Percentiles rank a stretch among this genome's conserved stretches.
These are phyloP conservation scores for Kwoniella bestiolae DNA, from an alignment of 768 basidiomycete genomes.

Conservation along the genomic window DNA sequence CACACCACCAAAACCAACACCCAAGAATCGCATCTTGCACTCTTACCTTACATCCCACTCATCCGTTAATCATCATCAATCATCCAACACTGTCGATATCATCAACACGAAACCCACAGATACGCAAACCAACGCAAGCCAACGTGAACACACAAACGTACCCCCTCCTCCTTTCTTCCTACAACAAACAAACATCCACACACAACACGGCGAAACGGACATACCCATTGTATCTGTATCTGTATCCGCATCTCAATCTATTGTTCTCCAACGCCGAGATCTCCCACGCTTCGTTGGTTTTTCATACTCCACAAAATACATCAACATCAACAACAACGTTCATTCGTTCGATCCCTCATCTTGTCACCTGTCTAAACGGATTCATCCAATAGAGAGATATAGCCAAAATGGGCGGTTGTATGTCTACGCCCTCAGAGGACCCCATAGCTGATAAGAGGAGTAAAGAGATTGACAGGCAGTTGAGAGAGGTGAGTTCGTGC, in stretches of 20 bases:
- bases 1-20: too few relatives aligned
- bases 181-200: too few relatives aligned
- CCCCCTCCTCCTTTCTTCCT: not conserved
- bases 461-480: slow-evolving; percentile 74
- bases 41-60: not conserved
- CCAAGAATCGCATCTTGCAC: not conserved
- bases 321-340: not conserved
- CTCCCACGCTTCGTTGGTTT: not conserved
- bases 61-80: not conserved
- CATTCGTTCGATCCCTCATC: too few relatives aligned
- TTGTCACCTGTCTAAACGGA: too few relatives aligned
- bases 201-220: not conserved
- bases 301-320: not conserved
- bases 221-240: too few relatives aligned
- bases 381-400: not conserved
- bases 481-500: slow-evolving; percentile 56
- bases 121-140: not conserved
- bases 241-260: not conserved
- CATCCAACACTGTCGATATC: not conserved
- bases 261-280: not conserved
- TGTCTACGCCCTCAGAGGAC: slow-evolving; percentile 69
- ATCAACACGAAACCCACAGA: not conserved
- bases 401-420: slow-evolving; percentile 72
- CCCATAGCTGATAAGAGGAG: slow-evolving; percentile 65
- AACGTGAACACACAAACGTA: not conserved